Conservation (phyloP, 768 basidiomycete genomes). For the Lentinula aciculospora region DNA sequence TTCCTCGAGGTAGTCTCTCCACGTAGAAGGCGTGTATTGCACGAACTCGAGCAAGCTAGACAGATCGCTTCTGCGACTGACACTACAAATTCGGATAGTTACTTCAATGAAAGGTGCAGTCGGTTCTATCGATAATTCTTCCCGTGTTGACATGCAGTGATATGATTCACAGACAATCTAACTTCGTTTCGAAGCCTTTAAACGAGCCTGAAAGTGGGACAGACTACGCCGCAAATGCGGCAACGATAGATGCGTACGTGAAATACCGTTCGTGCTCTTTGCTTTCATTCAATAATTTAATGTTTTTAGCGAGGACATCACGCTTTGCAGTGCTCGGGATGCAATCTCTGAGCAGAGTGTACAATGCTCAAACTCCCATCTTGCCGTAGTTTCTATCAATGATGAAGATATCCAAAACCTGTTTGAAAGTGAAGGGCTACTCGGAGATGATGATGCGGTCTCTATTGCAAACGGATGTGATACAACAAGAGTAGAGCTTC, state of each 20-base stretch:
- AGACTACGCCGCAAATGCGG: neutral
- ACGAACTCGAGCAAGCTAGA: neutral
- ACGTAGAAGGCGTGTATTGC: neutral
- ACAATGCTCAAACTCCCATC: neutral
- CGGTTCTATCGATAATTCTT: neutral
- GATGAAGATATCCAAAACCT: constrained; percentile 9
- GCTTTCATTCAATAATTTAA: neutral
- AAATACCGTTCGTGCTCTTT: neutral
- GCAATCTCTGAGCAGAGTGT: neutral
- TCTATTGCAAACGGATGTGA: neutral
- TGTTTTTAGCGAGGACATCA: neutral
- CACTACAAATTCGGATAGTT: constrained; percentile 34
- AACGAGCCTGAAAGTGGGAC: neutral
- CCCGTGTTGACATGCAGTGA: neutral
- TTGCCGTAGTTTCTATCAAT: neutral
- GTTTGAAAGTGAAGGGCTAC: constrained; percentile 1
- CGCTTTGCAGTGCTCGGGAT: neutral
- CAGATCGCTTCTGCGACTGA: neutral
- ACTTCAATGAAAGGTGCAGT: neutral
- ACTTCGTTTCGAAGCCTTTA: neutral
- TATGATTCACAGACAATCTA: neutral
- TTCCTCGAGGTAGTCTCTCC: neutral
- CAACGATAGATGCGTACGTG: neutral
- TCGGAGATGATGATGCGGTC: neutral
- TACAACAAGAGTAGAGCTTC: neutral